Evolutionary conservation across 331 rosid genomes (phyloP), one percentile per base, ranked within the genome.

Genomic region (Spiraea crenata): DNA sequence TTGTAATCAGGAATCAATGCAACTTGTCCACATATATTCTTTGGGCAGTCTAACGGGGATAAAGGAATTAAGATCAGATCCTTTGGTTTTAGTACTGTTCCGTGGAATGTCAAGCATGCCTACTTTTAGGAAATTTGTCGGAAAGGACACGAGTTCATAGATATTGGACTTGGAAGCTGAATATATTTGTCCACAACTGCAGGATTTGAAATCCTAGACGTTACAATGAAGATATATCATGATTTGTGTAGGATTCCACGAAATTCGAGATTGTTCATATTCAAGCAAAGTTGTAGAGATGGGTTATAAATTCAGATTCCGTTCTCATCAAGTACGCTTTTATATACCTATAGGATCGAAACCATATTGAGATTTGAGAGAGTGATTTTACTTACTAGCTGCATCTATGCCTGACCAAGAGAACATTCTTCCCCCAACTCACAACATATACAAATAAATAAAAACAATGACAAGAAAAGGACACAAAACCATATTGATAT

Each of bases 21-120:
- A 76, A 69, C 25, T 76, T 69, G 65, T 11, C 80, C 75, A 76
- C 70, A 59, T 35, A 6, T 38, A 16, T 60, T 31, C 15, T 61
- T 14, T 61, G 66, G 14, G 34, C 7, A 25, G 37, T 3, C 13
- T 9, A 31, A 55, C 4, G 59, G 10, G 12, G 49, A 39, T 4
- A 61, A 61, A 3, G 48, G 47, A 61, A 61, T 61, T 39, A 2
- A 42, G 57, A 31, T 34, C 48, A 73, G 31, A 63, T 73, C 38
- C 47, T 52, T 20, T 5, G 70, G 38, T 42, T 6, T 9, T 14
- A 14, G 19, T 63, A 54, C 48, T n/a, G 11, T 73, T 63, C 39
- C 25, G 31, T 52, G 47, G 55, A 63, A 63, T 52, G 63, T 42
- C 46, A 15, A 61, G 45, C 31, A 25, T 2, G 45, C 46, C 4